Conservation (phyloP, 163 green algal species). For the Scenedesmus sp. region DNA sequence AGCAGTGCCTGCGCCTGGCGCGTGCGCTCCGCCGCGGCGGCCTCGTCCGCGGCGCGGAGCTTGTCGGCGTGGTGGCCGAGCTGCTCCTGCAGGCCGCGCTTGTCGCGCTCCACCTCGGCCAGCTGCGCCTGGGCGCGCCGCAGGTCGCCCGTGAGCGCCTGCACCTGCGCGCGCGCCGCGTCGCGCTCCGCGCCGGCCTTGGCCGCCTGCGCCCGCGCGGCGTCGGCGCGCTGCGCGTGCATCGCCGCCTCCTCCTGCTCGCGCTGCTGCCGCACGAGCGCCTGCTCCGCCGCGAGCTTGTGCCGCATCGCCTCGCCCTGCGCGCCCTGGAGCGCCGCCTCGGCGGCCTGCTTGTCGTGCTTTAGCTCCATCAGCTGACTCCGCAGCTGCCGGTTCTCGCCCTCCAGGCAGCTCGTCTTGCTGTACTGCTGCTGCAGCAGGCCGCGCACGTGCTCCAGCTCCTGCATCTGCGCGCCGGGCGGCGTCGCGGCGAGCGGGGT, state of each 20-base stretch:
- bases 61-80: constrained; percentile 3
- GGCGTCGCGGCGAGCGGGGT: too few relatives aligned
- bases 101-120: background rate
- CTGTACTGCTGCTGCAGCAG: constrained; percentile 16
- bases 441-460: constrained; percentile 21
- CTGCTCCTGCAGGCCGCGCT: constrained; percentile 8
- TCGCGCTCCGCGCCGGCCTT: constrained; percentile 12
- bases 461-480: constrained; percentile 4
- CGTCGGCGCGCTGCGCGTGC: constrained; percentile 32
- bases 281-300: constrained; percentile 16
- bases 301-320: constrained; percentile 5
- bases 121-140: background rate
- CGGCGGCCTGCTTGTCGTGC: constrained; percentile 5
- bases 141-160: background rate
- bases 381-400: constrained; percentile 5
- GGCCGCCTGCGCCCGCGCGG: background rate
- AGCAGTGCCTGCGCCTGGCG: background rate
- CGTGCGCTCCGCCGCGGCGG: background rate
- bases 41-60: background rate
- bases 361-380: constrained; percentile 14
- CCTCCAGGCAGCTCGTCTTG: constrained; percentile 4
- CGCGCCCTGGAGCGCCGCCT: background rate
- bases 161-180: background rate
- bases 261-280: background rate
- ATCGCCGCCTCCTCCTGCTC: constrained; percentile 7